Conservation (phyloP, 257 asterid species). For the Marsdenia floribunda region DNA sequence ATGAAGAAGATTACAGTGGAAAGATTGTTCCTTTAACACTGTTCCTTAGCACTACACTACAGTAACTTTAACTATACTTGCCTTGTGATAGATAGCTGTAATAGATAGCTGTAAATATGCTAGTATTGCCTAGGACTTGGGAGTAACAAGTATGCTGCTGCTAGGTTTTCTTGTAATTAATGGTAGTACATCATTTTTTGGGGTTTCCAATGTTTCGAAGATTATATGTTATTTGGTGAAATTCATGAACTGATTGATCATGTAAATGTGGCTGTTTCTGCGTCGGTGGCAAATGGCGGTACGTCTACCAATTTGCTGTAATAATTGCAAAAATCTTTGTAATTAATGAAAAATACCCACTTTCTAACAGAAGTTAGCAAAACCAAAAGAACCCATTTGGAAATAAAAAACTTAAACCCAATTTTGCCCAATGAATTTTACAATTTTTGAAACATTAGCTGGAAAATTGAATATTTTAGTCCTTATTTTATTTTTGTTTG, state of each 20-base stretch:
- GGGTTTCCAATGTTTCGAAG: not conserved
- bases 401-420: too few species aligned
- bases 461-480: too few species aligned
- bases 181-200: not conserved
- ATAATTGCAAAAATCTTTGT: not conserved
- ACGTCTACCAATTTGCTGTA: not conserved
- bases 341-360: not conserved
- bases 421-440: too few species aligned
- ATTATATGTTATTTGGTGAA: not conserved
- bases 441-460: too few species aligned
- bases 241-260: not conserved
- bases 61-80: too few species aligned
- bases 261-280: not conserved
- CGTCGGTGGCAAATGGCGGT: conserved; percentile 13
- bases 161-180: not conserved
- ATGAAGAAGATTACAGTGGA: not conserved
- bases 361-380: not conserved
- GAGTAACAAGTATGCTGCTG: too few species aligned
- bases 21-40: not conserved
- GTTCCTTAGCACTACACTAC: not conserved
- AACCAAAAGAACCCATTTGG: not conserved
- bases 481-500: too few species aligned
- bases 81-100: not conserved
- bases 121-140: too few species aligned
- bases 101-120: not conserved